Evolutionary conservation across 345 rosid genomes (phyloP), one percentile per base, ranked within the genome.

Genomic region (Dovyalis caffra): DNA sequence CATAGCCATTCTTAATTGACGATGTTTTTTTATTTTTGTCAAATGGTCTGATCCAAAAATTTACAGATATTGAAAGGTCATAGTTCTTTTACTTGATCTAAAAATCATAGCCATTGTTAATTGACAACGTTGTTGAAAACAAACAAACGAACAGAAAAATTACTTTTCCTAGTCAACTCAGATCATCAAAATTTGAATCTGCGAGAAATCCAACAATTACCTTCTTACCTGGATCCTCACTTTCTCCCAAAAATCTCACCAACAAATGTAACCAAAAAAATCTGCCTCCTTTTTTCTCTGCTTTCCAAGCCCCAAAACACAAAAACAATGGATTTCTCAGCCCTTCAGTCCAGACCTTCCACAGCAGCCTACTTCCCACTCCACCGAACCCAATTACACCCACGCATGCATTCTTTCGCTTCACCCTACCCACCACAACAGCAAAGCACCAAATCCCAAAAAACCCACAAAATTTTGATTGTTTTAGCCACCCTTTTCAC

Each of bases 311-410:
- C 8, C 23, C 56, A 20, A 2, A 49, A 49, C 23, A 6, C 56
- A 6, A 6, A 49, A n/a, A 21, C 11, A 18, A 85, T 85, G 88
- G 86, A 77, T 67, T 85, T 28, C 61, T 70, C 80, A 20, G 49
- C 47, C 26, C 73, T 79, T n/a, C 88, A 79, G 63, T 74, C 81
- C 61, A 82, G 86, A 49, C 28, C 81, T 60, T 34, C 85, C 38
- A 32, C 68, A 64, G 18, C 66, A 31, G 43, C 83, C 65, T 78
- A 75, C 87, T 77, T 83, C 79, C 89, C 87, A 32, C 89, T 76
- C 23, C 89, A 86, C 81, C 87, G 87, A 3, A 82, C 89, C 5
- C 89, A 86, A 77, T 75, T 86, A 20, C 89, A 82, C 73, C 89
- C 89, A 40, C 87, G 87, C 70, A 82, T 86, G 89, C 85, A 82